These are phyloP conservation scores for Chytriomyces confervae DNA, from an alignment of 192 early-diverging fungal genomes.

Conservation along the genomic window DNA sequence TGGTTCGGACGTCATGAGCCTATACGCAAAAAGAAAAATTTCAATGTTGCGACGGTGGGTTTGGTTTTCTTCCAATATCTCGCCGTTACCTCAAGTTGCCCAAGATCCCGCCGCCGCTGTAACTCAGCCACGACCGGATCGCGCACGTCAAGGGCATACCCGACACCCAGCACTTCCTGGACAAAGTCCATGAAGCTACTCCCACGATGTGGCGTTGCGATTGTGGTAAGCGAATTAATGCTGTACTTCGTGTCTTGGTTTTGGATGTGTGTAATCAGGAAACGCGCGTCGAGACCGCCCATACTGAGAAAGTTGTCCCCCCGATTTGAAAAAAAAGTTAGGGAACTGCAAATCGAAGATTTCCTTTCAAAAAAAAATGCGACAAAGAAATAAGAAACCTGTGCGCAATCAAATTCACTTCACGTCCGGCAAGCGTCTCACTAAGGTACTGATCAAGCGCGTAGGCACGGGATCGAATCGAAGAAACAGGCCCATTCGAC, in stretches of 20 bases:
- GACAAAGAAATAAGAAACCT: conserved; percentile 75
- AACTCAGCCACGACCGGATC: conserved; percentile 44
- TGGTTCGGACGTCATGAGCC: conserved; percentile 10
- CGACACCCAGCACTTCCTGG: conserved; percentile 83
- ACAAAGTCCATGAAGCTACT: conserved; percentile 95
- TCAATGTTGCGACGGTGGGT: not conserved
- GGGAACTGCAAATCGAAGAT: conserved; percentile 15
- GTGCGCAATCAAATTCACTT: conserved; percentile 89
- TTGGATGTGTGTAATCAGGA: conserved; percentile 83
- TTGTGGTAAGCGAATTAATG: conserved; percentile 83
- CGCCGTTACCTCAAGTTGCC: not conserved
- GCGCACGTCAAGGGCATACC: conserved; percentile 51
- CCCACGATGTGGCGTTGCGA: conserved; percentile 94
- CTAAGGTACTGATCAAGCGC: conserved; percentile 75
- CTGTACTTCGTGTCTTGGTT: conserved; percentile 61
- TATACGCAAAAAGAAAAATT: not conserved
- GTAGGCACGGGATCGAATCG: conserved; percentile 70
- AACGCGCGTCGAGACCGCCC: conserved; percentile 94
- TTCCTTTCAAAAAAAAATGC: not conserved
- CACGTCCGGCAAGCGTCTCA: conserved; percentile 53
- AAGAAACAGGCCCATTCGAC: conserved; percentile 77
- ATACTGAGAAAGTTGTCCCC: not conserved
- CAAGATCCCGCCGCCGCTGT: conserved; percentile 15
- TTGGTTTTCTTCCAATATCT: not conserved
- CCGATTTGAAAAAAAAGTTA: too few relatives aligned